Evolutionary conservation across 2,329 filamentous ascomycete genomes (phyloP).

Genomic region (Onygenales sp.): DNA sequence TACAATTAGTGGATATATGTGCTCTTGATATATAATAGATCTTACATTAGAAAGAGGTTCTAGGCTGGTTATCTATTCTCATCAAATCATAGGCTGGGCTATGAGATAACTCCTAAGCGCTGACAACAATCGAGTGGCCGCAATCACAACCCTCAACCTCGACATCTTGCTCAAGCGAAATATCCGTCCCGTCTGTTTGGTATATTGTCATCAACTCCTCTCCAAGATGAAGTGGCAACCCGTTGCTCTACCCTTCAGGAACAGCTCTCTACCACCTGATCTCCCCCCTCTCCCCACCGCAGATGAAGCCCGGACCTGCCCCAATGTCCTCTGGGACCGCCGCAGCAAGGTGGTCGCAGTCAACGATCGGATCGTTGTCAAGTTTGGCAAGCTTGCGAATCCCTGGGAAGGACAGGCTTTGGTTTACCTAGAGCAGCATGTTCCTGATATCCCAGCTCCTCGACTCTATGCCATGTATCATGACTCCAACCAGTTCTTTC

Average conservation of each 20-base stretch:
- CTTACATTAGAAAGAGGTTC: too few species aligned
- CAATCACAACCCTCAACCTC: too few species aligned
- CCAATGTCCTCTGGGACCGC: slow-evolving; percentile 17
- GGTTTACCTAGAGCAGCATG: slow-evolving; percentile 20
- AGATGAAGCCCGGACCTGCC: slow-evolving; percentile 19
- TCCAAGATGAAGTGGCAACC: slow-evolving; percentile 17
- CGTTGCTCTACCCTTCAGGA: slow-evolving; percentile 17
- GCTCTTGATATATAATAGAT: too few species aligned
- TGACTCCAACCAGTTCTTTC: slow-evolving; percentile 15
- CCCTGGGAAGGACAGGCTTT: slow-evolving; percentile 13
- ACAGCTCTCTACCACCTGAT: slow-evolving; percentile 8
- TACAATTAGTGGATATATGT: too few species aligned
- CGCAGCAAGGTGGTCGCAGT: slow-evolving; percentile 16
- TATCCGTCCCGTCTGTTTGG: too few species aligned
- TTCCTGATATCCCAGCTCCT: slow-evolving; percentile 19
- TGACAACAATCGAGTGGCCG: too few species aligned
- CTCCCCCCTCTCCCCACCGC: slow-evolving; percentile 15
- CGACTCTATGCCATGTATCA: slow-evolving; percentile 23
- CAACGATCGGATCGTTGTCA: slow-evolving; percentile 19
- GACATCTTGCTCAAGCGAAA: too few species aligned
- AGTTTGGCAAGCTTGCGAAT: slow-evolving; percentile 15
- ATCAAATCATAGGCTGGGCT: too few species aligned
- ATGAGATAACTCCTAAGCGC: too few species aligned
- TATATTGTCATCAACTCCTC: background rate
- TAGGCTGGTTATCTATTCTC: too few species aligned